Evolutionary conservation across 2,329 filamentous ascomycete genomes (phyloP), one percentile per base, ranked within the genome.

Genomic region (Colletotrichum tabaci): DNA sequence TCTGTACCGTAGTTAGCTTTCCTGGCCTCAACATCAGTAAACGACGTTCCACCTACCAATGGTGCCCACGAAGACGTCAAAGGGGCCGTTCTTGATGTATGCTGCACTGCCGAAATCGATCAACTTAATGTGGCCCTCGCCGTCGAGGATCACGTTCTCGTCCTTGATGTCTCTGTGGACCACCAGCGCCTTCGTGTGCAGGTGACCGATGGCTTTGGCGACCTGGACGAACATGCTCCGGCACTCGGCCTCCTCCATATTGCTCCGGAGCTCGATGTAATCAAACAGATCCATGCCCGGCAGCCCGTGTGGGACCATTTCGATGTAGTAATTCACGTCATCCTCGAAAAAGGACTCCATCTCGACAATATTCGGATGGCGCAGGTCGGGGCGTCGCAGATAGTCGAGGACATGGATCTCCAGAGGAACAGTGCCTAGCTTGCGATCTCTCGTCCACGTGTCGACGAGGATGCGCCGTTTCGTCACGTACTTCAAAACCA

Each of bases 131-230:
- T 93, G 92, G 35, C 96, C 95, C 80, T 98, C 95, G 46, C 96
- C 96, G 78, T 99, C 96, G 18, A 99, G 86, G 66, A 99, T 93
- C 40, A 99, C 94, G 77, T 99, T 99, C 83, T 99, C 96, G 77
- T 99, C 96, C 81, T 99, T 99, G 87, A 99, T 98, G 79, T 99
- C 96, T 46, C 96, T 92, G 82, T 99, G 96, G 13, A 99, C 96
- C 10, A 99, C 96, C 61, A 93, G 87, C 1, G 96, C 96, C 80
- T 93, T 96, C 65, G 90, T 95, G 79, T 99, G 96, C 52, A 99
- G 85, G 83, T 98, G 96, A 75, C 97, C 92, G 57, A 99, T 88
- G 8, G 96, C 96, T 77, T 92, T 89, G 12, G 94, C 95, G 13
- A 98, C 96, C 82, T 99, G 96, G 35, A 93, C 90, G 81, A 99